A percentile compares a stretch with the other conserved stretches of the same genome.
These are phyloP conservation scores for Macrocystidia cucumis DNA, from an alignment of 1,284 basidiomycete genomes.

Conservation along the genomic window DNA sequence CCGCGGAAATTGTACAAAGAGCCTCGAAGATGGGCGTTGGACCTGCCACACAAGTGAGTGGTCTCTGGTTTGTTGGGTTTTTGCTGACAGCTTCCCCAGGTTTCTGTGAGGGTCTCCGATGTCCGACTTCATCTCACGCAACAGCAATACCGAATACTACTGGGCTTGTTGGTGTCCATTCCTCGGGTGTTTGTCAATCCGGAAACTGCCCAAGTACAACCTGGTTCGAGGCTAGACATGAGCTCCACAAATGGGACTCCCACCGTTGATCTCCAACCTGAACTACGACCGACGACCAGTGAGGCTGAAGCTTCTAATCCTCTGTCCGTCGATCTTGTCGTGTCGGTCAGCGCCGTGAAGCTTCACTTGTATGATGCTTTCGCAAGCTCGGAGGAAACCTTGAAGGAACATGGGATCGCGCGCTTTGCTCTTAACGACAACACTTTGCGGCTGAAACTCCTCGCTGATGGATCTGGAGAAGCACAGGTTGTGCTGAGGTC, in stretches of 20 bases:
- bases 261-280: slow-evolving; percentile 48
- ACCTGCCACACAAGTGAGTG: too few species aligned
- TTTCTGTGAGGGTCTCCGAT: slow-evolving; percentile 79
- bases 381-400: slow-evolving; percentile 51
- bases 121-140: slow-evolving; percentile 88
- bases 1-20: slow-evolving; percentile 64
- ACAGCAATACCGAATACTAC: slow-evolving; percentile 79
- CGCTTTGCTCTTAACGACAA: slow-evolving; percentile 82
- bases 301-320: slow-evolving; percentile 28
- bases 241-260: not conserved
- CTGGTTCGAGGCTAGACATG: slow-evolving; percentile 8
- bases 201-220: slow-evolving; percentile 23
- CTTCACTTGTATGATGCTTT: slow-evolving; percentile 85
- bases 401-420: slow-evolving; percentile 80
- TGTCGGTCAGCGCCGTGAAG: slow-evolving; percentile 71
- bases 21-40: too few species aligned
- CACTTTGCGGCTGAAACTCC: slow-evolving; percentile 75
- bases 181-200: slow-evolving; percentile 58
- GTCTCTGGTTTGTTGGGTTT: not conserved
- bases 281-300: slow-evolving; percentile 30
- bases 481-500: slow-evolving; percentile 86
- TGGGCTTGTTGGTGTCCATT: slow-evolving; percentile 69
- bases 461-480: slow-evolving; percentile 81
- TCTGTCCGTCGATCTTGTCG: slow-evolving; percentile 72
- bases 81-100: slow-evolving; percentile 29